Evolutionary conservation across 768 basidiomycete species (phyloP), one percentile per base, ranked within the genome.

Genomic region (Crepidotus variabilis): DNA sequence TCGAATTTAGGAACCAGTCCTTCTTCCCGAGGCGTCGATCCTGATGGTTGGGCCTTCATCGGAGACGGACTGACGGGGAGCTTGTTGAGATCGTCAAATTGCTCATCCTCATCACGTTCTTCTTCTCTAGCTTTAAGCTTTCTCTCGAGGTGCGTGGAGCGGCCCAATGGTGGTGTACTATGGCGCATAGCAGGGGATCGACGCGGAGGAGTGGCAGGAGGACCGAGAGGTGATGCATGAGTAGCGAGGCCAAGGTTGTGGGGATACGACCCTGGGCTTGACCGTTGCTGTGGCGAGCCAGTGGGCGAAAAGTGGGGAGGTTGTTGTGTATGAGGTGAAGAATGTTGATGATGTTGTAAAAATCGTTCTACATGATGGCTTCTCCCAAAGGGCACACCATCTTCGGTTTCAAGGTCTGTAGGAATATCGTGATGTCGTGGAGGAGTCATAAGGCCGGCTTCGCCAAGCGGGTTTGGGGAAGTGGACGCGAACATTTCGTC

Each of bases 371-470:
- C 75, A 60, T 86, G 86, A 67, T 85, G 87, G 18, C 77, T 78
- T 16, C 83, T 78, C 20, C 86, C 87, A 48, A 85, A 80, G 5
- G 84, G 84, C 52, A 87, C 69, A 1, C 85, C 85, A 54, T 79
- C 80, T 66, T 87, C 85, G 7, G 80, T 79, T 61, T 87, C 84
- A n/a, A 81, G 65, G 50, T 83, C 83, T 11, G 74, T 72, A 18
- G 84, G 82, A 5, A 84, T 72, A 51, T 75, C 69, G 46, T 59
- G 49, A 51, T 67, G 63, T 60, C 71, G 74, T 2, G 85, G 80
- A 35, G 81, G 78, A 14, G 82, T 78, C 63, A 60, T 60, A 49
- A 63, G 56, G 43, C 66, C 62, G 7, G 52, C 52, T 34, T 68
- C 65, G 20, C 57, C 60, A 28, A 64, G 57, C 33, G 62, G 57